Percentiles rank a stretch among this genome's conserved stretches.
Evolutionary conservation across 106 monocot genomes (phyloP).

Genomic region (Narthecium ossifragum): DNA sequence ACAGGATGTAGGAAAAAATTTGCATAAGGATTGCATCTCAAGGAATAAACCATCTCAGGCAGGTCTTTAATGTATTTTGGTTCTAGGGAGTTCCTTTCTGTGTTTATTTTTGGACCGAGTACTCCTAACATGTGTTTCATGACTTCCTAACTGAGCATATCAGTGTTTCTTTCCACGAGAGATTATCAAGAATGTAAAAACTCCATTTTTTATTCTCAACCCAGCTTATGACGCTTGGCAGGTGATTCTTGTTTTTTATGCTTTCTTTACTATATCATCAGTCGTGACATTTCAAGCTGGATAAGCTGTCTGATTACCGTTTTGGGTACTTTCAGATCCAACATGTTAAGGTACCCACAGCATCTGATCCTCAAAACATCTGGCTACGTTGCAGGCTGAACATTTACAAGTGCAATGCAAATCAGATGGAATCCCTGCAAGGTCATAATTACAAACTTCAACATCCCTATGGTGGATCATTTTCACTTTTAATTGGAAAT

Average conservation of each 20-base stretch:
- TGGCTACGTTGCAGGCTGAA: slow-evolving; percentile 71
- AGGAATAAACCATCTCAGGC: slow-evolving; percentile 52
- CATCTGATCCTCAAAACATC: slow-evolving; percentile 44
- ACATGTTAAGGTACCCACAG: slow-evolving; percentile 49
- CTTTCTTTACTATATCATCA: not conserved
- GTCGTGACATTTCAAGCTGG: no score
- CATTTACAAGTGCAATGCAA: slow-evolving; percentile 51
- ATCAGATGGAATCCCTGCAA: slow-evolving; percentile 58
- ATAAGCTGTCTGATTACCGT: not conserved
- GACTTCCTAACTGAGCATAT: not conserved
- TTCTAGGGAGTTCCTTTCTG: no score
- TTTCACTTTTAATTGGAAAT: not conserved
- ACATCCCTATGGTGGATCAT: not conserved
- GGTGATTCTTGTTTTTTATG: slow-evolving; percentile 27
- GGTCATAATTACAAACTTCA: slow-evolving; percentile 43
- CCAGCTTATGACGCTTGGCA: slow-evolving; percentile 93
- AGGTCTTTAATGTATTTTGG: not conserved
- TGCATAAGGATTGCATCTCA: slow-evolving; percentile 48
- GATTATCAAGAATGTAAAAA: slow-evolving; percentile 57
- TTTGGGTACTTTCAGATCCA: slow-evolving; percentile 46
- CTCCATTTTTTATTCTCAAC: slow-evolving; percentile 84
- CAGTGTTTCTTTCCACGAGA: slow-evolving; percentile 93
- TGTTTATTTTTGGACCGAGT: no score
- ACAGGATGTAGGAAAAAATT: slow-evolving; percentile 52
- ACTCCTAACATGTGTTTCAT: not conserved